Base-by-base conservation (phyloP, 768 basidiomycete genomes). In the Mycena filopes region DNA sequence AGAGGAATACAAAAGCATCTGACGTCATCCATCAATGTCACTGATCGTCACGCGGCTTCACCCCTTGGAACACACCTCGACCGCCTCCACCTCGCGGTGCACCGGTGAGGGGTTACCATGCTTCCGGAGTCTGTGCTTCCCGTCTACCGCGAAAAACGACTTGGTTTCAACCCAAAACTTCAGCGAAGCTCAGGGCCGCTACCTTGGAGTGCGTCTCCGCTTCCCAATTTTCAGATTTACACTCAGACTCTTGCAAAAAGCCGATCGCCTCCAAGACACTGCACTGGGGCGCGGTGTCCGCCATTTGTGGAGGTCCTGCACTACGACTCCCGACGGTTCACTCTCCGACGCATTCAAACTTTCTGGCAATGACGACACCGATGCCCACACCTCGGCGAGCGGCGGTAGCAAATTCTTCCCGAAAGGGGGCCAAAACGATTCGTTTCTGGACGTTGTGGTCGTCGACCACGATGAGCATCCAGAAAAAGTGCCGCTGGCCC, bases 361-460 rank as follows among this genome's bases (percentile, higher is more conserved):
- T 18, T 66, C 68, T 21, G 58, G 63, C 55, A 67, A 63, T 45
- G 62, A 67, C 54, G 70, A 69, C 60, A 69, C 63, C 21, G 67
- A 69, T 43, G 63, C 49, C 10, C 23, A 49, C 6, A 62, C 68
- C 21, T 69, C 68, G 1, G 60, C 63, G 3, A 69, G 68, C 21
- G 64, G 64, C 9, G 6, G 41, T 48, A 64, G 53, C 55, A 64
- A 61, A 29, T 8, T 55, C 13, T 10, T 41, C 13, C 57, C 53
- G 45, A 26, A 47, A 33, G 48, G 23, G 4, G 46, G 45, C 21
- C 66, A 70, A 50, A 45, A 45, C 26, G 71, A 72, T 42, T 70
- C 68, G n/a, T 63, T 62, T n/a, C 65, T 73, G 9, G 71, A 73
- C 43, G 72, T 70, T 18, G 68, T 73, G 21, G 72, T 73, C 25